A percentile compares a stretch with the other conserved stretches of the same genome.
Evolutionary conservation across 345 rosid species (phyloP).

Genomic region (Orychophragmus violaceus): DNA sequence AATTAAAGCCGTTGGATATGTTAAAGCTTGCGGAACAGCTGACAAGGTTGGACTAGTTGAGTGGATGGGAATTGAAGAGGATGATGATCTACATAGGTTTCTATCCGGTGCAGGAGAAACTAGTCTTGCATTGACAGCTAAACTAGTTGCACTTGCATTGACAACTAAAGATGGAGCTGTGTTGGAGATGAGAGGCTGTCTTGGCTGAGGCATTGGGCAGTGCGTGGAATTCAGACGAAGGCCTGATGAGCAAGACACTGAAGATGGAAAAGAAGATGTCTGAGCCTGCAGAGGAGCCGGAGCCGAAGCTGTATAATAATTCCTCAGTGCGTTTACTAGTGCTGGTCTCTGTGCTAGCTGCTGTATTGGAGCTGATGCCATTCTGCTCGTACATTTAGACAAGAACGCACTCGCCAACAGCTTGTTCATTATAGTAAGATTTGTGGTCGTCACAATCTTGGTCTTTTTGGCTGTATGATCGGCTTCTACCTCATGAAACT

Average conservation of each 20-base stretch:
- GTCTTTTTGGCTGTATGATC: background rate
- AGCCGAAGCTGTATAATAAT: background rate
- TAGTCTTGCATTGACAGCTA: background rate
- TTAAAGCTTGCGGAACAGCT: background rate
- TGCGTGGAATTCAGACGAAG: background rate
- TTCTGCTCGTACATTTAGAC: constrained; percentile 19
- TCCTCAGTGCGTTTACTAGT: constrained; percentile 15
- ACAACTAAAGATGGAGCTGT: constrained; percentile 14
- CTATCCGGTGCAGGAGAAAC: background rate
- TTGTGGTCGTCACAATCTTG: constrained; percentile 8
- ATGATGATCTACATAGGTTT: constrained; percentile 12
- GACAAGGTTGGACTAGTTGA: background rate
- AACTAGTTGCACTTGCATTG: constrained; percentile 7
- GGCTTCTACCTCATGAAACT: constrained; percentile 11
- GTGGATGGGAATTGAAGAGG: constrained; percentile 5
- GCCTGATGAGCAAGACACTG: constrained; percentile 6
- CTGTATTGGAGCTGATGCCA: constrained; percentile 19
- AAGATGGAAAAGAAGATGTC: constrained; percentile 5
- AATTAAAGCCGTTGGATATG: background rate
- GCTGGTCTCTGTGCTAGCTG: constrained; percentile 29
- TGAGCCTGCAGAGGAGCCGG: constrained; percentile 9
- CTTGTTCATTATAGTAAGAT: constrained; percentile 21
- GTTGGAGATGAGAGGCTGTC: constrained; percentile 25
- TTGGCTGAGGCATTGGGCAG: constrained; percentile 24
- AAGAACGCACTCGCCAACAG: constrained; percentile 22